phyloP scores from a whole-genome alignment of 2,329 filamentous ascomycete genomes.

The Colletotrichum tamarilloi region DNA sequence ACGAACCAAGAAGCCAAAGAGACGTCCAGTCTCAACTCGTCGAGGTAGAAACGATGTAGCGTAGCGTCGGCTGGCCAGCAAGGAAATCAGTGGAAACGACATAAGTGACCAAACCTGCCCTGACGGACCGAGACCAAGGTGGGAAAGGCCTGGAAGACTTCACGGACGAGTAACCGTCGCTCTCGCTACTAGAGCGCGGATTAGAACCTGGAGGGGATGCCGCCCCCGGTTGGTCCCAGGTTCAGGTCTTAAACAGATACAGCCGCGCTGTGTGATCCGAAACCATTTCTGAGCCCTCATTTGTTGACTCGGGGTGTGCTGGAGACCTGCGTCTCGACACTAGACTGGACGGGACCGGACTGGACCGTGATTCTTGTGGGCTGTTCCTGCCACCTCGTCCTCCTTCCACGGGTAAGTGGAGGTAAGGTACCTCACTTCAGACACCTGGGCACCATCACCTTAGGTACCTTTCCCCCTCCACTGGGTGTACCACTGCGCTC shows the following conservation, averaged over 20 bases:
- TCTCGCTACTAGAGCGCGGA: background rate
- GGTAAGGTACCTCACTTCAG: background rate
- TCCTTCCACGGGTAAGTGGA: background rate
- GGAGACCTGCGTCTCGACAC: slow-evolving; percentile 16
- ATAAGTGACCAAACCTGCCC: background rate
- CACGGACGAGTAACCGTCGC: background rate
- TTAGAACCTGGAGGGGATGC: slow-evolving; percentile 1
- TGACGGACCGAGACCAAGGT: background rate
- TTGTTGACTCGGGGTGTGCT: slow-evolving; percentile 16
- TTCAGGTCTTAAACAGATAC: slow-evolving; percentile 15
- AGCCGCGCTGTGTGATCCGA: slow-evolving; percentile 26
- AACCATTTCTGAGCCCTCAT: slow-evolving; percentile 26
- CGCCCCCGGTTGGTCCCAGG: background rate
- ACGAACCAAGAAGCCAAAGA: background rate
- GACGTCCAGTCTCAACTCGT: background rate
- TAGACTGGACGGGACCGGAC: slow-evolving; percentile 29
- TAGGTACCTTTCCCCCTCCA: background rate
- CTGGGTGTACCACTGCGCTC: no score
- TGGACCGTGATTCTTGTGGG: slow-evolving; percentile 27
- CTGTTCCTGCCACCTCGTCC: background rate
- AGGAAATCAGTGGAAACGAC: background rate
- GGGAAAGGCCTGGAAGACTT: background rate
- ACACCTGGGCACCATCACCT: background rate
- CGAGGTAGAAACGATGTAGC: background rate
- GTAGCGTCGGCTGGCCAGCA: background rate